Evolutionary conservation across 345 rosid genomes (phyloP), one percentile per base, ranked within the genome.

Genomic region (Gossypium mustelinum): DNA sequence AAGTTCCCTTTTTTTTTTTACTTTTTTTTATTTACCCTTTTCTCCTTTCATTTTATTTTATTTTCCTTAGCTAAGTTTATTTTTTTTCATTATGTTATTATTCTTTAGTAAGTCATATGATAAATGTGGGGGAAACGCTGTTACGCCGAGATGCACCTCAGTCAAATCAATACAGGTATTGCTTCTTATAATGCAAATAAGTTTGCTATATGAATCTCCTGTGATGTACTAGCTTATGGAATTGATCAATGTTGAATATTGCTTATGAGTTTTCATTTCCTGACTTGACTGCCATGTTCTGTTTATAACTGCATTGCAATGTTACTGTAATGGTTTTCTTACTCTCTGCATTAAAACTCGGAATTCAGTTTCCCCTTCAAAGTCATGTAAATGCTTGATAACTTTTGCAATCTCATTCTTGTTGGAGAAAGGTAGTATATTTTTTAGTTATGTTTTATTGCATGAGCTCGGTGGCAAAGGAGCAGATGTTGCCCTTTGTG

Each of bases 91-190:
- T 18, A 45, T 56, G 57, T 14, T 74, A 43, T 61, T 59, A 75
- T 62, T 83, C 66, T 77, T 34, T 75, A 94, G 98, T 88, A 11
- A 86, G 78, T 74, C 93, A 88, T 81, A 92, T 94, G 97, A 69
- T 94, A 64, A 85, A 74, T 65, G 94, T 92, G 79, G 97, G 98
- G 76, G 85, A 87, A 80, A 80, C 73, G 17, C 76, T 94, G 47
- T 68, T 92, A 74, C 80, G 68, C n/a, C 81, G 61, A 70, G 97
- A 87, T 59, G 92, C 89, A 14, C 94, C 97, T 82, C 89, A 87
- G 74, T 62, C 85, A 52, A 76, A 69, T 39, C 17, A 79, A 20
- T 83, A 86, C 79, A 89, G 90, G 95, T 94, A 82, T 79, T 58
- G 27, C 14, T 77, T 75, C 63, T 11, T 17, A 55, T 64, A 52